Conservation (phyloP, 192 early-diverging fungal species). For the Backusella mclennaniae region DNA sequence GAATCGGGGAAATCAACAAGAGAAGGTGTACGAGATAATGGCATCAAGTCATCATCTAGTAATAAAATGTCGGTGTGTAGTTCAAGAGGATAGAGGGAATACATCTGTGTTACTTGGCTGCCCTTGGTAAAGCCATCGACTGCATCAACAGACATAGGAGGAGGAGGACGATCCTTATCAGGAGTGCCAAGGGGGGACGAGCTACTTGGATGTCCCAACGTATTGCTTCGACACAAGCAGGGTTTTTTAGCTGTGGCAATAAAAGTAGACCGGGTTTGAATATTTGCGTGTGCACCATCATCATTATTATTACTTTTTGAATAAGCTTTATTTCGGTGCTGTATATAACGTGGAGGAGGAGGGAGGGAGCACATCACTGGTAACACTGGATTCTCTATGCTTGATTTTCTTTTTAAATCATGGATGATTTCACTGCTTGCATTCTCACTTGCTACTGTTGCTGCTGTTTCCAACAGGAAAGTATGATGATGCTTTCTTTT, state of each 20-base stretch:
- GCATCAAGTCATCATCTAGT: background rate
- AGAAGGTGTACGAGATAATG: slow-evolving; percentile 10
- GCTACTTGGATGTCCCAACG: background rate
- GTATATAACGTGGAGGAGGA: background rate
- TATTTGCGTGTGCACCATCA: background rate
- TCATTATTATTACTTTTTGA: background rate
- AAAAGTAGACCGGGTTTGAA: slow-evolving; percentile 9
- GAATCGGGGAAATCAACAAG: slow-evolving; percentile 2
- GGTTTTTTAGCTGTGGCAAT: slow-evolving; percentile 5
- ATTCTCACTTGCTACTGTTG: background rate
- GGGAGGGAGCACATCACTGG: background rate
- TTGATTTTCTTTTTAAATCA: background rate
- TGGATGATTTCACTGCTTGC: background rate
- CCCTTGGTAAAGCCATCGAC: background rate
- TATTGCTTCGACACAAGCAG: slow-evolving; percentile 4
- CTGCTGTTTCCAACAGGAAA: background rate
- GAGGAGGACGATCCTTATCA: background rate
- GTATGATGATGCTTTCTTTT: background rate
- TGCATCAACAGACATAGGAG: background rate
- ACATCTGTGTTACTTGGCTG: background rate
- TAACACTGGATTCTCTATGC: background rate
- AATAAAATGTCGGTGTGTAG: background rate
- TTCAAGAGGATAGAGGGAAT: background rate
- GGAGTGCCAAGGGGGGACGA: background rate
- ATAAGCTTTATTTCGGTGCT: background rate